Percentiles rank a stretch among this genome's conserved stretches.
phyloP scores from a whole-genome alignment of 306 rosid species.

The Rubus idaeus region DNA sequence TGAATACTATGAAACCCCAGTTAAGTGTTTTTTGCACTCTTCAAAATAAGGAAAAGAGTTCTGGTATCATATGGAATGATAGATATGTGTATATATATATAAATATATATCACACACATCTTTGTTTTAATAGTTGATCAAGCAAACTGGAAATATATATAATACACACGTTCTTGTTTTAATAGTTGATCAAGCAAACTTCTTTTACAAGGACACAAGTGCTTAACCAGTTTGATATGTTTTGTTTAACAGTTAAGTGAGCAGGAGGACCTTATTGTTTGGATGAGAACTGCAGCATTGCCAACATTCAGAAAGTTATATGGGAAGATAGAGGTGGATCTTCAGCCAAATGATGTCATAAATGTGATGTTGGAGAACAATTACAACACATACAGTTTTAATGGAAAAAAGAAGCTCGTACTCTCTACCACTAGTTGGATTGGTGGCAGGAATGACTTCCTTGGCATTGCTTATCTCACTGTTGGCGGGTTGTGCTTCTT shows the following conservation, averaged over 20 bases:
- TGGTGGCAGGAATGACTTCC: constrained; percentile 82
- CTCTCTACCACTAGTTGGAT: constrained; percentile 78
- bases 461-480: constrained; percentile 78
- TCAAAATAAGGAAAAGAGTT: neutral
- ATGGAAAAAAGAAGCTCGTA: constrained; percentile 75
- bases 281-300: constrained; percentile 86
- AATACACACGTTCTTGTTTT: neutral
- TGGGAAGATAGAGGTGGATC: constrained; percentile 69
- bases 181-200: neutral
- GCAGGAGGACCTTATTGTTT: constrained; percentile 79
- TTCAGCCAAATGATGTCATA: constrained; percentile 39
- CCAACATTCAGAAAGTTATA: constrained; percentile 79
- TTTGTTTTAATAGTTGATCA: neutral
- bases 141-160: neutral
- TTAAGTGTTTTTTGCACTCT: neutral
- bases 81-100: neutral
- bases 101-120: neutral
- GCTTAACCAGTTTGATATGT: constrained; percentile 28
- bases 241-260: constrained; percentile 58
- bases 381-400: constrained; percentile 72
- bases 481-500: constrained; percentile 91
- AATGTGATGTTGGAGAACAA: constrained; percentile 44
- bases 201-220: constrained; percentile 20
- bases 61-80: neutral
- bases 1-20: neutral